A percentile compares a stretch with the other conserved stretches of the same genome.
These are phyloP conservation scores for Penicillium rolfsii DNA, from an alignment of 2,329 filamentous ascomycete species.

Conservation along the genomic window DNA sequence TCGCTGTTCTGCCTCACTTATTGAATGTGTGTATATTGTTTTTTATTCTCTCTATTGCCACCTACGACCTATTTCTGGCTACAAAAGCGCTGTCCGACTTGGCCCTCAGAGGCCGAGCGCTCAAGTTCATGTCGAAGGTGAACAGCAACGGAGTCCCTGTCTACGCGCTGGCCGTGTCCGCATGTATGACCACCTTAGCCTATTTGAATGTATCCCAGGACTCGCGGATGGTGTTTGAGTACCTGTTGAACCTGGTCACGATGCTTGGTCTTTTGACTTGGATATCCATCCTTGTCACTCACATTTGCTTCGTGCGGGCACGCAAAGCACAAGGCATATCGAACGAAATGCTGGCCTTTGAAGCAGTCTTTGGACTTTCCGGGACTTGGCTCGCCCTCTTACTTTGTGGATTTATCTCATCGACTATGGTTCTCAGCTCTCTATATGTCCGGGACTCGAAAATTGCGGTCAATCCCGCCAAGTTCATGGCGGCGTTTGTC, in stretches of 20 bases:
- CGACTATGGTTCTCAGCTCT: conserved; percentile 79
- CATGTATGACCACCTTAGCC: conserved; percentile 65
- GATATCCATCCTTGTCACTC: conserved; percentile 68
- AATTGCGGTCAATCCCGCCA: conserved; percentile 67
- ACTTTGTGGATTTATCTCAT: conserved; percentile 71
- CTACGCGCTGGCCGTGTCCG: conserved; percentile 64
- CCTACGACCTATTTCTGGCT: conserved; percentile 75
- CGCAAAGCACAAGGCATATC: conserved; percentile 63
- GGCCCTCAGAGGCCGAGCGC: conserved; percentile 71
- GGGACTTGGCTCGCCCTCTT: conserved; percentile 69
- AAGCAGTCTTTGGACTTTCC: conserved; percentile 69
- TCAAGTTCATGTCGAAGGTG: conserved; percentile 69
- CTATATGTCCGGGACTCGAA: conserved; percentile 56
- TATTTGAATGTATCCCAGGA: conserved; percentile 65
- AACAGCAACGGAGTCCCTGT: conserved; percentile 71
- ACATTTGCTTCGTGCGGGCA: conserved; percentile 67
- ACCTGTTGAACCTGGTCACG: conserved; percentile 68
- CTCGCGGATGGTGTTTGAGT: conserved; percentile 60
- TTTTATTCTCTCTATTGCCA: conserved; percentile 75
- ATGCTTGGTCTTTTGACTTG: conserved; percentile 68
- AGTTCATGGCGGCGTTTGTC: conserved; percentile 74
- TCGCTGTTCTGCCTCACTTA: conserved; percentile 65
- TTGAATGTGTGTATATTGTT: conserved; percentile 73
- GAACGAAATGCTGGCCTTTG: conserved; percentile 62
- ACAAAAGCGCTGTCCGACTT: conserved; percentile 73